Conservation (phyloP, 2,329 filamentous ascomycete species). For the Pestalotiopsis sp. region DNA sequence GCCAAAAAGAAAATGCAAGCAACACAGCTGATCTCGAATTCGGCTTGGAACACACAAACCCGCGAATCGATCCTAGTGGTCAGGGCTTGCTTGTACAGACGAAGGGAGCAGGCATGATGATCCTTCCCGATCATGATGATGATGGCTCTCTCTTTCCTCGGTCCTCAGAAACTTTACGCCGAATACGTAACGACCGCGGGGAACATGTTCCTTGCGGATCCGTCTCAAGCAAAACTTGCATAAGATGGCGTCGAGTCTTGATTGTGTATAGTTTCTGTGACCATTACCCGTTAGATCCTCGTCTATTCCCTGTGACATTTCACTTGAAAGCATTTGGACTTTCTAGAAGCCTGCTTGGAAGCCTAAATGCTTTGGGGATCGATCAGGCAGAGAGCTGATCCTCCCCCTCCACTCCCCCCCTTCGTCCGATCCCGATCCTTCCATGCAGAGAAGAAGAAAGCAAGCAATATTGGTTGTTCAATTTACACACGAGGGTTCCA, state of each 20-base stretch:
- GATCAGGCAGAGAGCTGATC: background rate
- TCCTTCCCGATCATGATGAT: background rate
- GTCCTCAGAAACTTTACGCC: no score
- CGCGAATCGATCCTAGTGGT: background rate
- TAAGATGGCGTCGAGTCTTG: no score
- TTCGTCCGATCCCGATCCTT: background rate
- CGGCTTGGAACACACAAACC: background rate
- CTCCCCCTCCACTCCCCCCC: background rate
- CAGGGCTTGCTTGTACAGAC: background rate
- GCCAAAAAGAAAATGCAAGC: no score
- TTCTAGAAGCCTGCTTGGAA: background rate
- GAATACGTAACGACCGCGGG: background rate
- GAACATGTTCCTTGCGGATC: background rate
- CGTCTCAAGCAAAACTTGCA: background rate
- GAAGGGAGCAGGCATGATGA: background rate
- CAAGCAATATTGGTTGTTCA: background rate
- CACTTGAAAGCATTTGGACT: background rate
- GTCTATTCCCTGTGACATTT: no score
- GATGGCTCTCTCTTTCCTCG: no score
- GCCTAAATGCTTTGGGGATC: background rate
- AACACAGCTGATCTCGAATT: no score
- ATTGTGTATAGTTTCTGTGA: no score
- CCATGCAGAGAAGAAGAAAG: background rate
- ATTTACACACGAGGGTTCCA: background rate
- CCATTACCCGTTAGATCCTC: no score